phyloP scores from a whole-genome alignment of 768 basidiomycete species.

The Cyclocybe cylindracea region DNA sequence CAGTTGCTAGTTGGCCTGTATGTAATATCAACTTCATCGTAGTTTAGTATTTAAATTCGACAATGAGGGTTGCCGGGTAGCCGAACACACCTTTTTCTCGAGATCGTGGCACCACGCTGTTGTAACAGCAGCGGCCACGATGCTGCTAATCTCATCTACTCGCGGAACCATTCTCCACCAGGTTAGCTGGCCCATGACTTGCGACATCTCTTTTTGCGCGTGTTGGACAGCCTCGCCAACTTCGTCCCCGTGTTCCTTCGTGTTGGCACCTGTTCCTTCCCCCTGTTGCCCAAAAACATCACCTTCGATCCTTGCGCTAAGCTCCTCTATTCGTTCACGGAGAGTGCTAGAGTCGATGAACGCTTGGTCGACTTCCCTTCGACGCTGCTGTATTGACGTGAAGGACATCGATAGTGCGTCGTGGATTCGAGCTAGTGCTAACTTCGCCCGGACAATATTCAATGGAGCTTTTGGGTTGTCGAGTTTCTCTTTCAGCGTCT shows the following conservation, averaged over 20 bases:
- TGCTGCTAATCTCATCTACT: constrained; percentile 46
- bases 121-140: constrained; percentile 37
- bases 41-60: not conserved
- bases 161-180: constrained; percentile 49
- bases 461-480: constrained; percentile 6
- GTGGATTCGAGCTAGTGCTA: constrained; percentile 38
- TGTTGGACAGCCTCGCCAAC: constrained; percentile 37
- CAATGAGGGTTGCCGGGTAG: not conserved
- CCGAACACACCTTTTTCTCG: constrained; percentile 46
- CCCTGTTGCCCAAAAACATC: constrained; percentile 37
- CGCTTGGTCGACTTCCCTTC: constrained; percentile 36
- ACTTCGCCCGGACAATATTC: constrained; percentile 31
- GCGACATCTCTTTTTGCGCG: constrained; percentile 37
- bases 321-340: constrained; percentile 37
- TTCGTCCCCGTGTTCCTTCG: constrained; percentile 16
- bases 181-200: constrained; percentile 41
- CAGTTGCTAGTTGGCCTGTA: constrained; percentile 54
- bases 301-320: constrained; percentile 31
- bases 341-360: constrained; percentile 36
- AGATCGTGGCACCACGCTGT: constrained; percentile 46
- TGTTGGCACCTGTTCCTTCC: constrained; percentile 8
- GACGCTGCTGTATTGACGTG: constrained; percentile 27
- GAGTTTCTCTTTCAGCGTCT: constrained; percentile 32
- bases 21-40: constrained; percentile 60
- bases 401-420: constrained; percentile 40